Base-by-base conservation (phyloP, 2,329 filamentous ascomycete species). In the Sclerotinia minor region DNA sequence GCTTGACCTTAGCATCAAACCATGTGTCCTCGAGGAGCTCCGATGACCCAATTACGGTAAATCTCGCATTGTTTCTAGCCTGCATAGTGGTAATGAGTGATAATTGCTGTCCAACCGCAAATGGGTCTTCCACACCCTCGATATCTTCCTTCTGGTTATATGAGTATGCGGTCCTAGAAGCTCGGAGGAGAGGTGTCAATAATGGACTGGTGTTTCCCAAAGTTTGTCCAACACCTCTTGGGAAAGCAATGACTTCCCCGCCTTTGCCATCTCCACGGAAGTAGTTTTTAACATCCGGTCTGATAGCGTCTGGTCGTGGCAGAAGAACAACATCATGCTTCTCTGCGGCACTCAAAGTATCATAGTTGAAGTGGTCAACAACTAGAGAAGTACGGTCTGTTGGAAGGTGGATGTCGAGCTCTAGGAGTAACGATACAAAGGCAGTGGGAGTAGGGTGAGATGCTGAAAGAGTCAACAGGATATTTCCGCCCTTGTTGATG, bases 361-460 rank as follows among this genome's bases (percentile, higher is more conserved):
- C 94, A 81, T 95, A 95, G 82, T 92, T 91, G 87, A 98, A 97
- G 83, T 99, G 95, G 80, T 98, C 95, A 70, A 98, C 89, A 7
- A 97, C 90, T 68, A 94, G 83, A 68, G 92, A 89, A 67, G 90
- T 92, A 76, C 94, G 92, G 80, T 97, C 94, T 47, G 87, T 81
- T 50, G 95, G 92, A n/a, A 97, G 86, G 73, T 89, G 84, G 76
- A 99, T 91, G 77, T 97, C 94, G 78, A 97, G 84, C 80, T 98
- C 93, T 75, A 91, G 83, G 64, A 98, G 90, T 67, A 96, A 84
- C 53, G 90, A 90, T 72, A 88, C 87, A 74, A 97, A 81, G 59
- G 91, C 87, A 66, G 86, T 87, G 19, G 94, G 88, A 3, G 90
- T 89, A 21, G 89, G 80, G 60, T 86, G 82, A 67, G 86, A 85